Conservation (phyloP, 306 rosid species). For the Pterocarpus santalinus region DNA sequence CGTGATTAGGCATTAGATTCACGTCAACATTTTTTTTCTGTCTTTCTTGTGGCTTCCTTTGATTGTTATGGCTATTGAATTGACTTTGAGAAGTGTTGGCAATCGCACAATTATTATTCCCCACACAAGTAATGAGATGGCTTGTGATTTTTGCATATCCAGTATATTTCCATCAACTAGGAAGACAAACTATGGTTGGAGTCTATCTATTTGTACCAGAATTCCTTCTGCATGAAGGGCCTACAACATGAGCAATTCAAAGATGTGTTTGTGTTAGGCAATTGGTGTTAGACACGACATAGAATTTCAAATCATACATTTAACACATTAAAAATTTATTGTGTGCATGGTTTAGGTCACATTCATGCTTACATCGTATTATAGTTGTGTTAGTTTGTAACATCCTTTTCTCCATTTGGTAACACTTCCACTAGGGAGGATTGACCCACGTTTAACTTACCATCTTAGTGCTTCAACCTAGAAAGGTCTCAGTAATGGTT, state of each 20-base stretch:
- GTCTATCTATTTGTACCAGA: background rate
- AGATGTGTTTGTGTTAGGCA: background rate
- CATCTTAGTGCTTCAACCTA: background rate
- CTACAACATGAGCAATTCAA: background rate
- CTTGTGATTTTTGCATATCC: slow-evolving; percentile 48
- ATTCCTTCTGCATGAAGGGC: slow-evolving; percentile 1
- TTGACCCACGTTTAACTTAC: slow-evolving; percentile 12
- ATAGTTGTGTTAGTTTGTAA: background rate
- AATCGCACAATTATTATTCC: slow-evolving; percentile 43
- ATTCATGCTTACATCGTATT: background rate
- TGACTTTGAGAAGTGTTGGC: slow-evolving; percentile 45
- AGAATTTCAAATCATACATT: slow-evolving; percentile 14
- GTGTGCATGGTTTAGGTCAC: slow-evolving; percentile 20
- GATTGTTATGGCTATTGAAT: slow-evolving; percentile 51
- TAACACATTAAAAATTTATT: slow-evolving; percentile 3
- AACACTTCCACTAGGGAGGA: background rate
- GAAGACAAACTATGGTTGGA: background rate
- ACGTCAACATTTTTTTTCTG: slow-evolving; percentile 20
- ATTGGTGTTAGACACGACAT: slow-evolving; percentile 1
- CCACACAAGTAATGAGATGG: slow-evolving; percentile 51
- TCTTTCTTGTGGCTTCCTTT: slow-evolving; percentile 48
- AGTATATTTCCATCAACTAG: background rate
- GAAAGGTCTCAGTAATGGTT: background rate
- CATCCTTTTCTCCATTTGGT: slow-evolving; percentile 5
- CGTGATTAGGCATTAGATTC: slow-evolving; percentile 46